Conservation (phyloP, 2,329 filamentous ascomycete genomes). For the Colletotrichum tamarilloi region DNA sequence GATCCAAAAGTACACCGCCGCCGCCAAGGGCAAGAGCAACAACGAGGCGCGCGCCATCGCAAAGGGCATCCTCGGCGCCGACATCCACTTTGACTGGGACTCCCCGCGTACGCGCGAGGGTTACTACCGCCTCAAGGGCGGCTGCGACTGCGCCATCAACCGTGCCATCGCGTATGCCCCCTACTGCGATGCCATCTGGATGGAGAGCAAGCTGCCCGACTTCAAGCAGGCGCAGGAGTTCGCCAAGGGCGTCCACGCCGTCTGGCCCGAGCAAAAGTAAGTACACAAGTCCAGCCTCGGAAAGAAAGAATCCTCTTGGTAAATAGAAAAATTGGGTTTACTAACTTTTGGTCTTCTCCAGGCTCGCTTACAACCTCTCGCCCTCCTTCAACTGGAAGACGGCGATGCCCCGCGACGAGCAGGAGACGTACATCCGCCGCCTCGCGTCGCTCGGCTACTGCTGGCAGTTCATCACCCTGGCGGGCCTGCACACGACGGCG, state of each 20-base stretch:
- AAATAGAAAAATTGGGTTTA: neutral
- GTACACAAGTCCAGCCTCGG: constrained; percentile 43
- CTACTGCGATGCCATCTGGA: constrained; percentile 97
- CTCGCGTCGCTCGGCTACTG: constrained; percentile 91
- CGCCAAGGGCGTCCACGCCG: constrained; percentile 90
- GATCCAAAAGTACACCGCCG: constrained; percentile 72
- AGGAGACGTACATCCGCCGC: constrained; percentile 96
- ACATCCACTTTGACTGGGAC: constrained; percentile 96
- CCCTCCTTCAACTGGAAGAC: constrained; percentile 99
- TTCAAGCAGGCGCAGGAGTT: constrained; percentile 93
- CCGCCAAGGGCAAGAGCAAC: constrained; percentile 87
- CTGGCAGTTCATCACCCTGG: constrained; percentile 99
- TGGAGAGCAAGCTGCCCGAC: constrained; percentile 98
- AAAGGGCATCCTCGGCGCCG: constrained; percentile 78
- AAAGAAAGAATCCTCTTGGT: neutral
- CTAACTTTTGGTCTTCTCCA: constrained; percentile 46
- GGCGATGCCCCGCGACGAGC: constrained; percentile 89
- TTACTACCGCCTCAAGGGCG: constrained; percentile 92
- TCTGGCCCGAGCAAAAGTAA: constrained; percentile 96
- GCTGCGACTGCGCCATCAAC: constrained; percentile 91
- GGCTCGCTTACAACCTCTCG: constrained; percentile 96
- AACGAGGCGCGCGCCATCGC: constrained; percentile 84
- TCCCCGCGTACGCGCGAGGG: constrained; percentile 92
- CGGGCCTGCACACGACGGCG: constrained; percentile 94
- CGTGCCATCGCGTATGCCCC: constrained; percentile 91